phyloP scores from a whole-genome alignment of 306 rosid genomes.

The Vicia villosa region DNA sequence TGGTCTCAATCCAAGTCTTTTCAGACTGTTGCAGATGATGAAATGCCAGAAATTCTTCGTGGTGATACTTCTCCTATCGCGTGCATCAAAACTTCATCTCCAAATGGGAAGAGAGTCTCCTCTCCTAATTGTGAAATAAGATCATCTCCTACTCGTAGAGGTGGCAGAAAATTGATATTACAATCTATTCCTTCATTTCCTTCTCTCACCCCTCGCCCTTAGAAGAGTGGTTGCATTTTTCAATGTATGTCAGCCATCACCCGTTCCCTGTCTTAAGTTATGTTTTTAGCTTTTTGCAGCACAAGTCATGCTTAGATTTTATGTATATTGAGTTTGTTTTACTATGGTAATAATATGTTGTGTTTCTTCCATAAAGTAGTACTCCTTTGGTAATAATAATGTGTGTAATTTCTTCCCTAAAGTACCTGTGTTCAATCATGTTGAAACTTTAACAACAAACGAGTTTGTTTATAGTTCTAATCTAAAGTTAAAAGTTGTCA shows the following conservation, averaged over 20 bases:
- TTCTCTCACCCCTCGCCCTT: slow-evolving; percentile 68
- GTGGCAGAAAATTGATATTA: slow-evolving; percentile 79
- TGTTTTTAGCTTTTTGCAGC: slow-evolving; percentile 29
- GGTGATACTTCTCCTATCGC: slow-evolving; percentile 59
- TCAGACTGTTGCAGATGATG: slow-evolving; percentile 52
- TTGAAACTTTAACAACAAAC: not conserved
- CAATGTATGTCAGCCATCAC: slow-evolving; percentile 18
- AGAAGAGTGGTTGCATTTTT: slow-evolving; percentile 31
- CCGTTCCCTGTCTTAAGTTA: not conserved
- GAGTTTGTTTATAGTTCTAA: not conserved
- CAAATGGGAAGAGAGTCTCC: slow-evolving; percentile 82
- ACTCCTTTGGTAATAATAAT: slow-evolving; percentile 38
- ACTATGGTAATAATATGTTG: slow-evolving; percentile 52
- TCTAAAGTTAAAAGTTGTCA: not conserved
- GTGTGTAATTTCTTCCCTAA: not conserved
- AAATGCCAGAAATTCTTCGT: slow-evolving; percentile 60
- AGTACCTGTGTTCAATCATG: not conserved
- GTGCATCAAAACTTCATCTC: slow-evolving; percentile 69
- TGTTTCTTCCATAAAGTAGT: slow-evolving; percentile 41
- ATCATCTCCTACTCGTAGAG: slow-evolving; percentile 68
- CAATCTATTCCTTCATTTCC: slow-evolving; percentile 94
- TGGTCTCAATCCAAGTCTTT: slow-evolving; percentile 50
- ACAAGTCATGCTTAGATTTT: slow-evolving; percentile 37
- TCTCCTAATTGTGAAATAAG: slow-evolving; percentile 69
- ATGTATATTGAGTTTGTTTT: slow-evolving; percentile 40